These are phyloP conservation scores for Cynanchum wilfordii DNA, from an alignment of 257 asterid genomes.

Conservation along the genomic window DNA sequence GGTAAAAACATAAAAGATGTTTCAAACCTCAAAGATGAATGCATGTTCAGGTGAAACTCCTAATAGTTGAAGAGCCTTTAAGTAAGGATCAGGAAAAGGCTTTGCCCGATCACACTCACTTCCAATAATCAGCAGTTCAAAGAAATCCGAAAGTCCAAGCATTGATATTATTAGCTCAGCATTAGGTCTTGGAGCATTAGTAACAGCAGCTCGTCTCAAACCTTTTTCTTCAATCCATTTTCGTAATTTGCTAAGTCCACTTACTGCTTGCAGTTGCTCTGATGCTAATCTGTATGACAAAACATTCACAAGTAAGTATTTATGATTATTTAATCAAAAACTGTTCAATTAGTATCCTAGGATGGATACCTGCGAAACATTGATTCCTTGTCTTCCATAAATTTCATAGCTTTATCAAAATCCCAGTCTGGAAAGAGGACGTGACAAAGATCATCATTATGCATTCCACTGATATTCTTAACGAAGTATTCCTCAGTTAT, in stretches of 20 bases:
- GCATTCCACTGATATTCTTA: constrained; percentile 61
- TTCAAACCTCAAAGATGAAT: constrained; percentile 63
- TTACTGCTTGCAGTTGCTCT: constrained; percentile 43
- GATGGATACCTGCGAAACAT: constrained; percentile 62
- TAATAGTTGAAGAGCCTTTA: constrained; percentile 55
- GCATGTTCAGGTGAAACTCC: constrained; percentile 55
- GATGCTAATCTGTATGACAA: constrained; percentile 48
- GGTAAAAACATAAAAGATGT: background rate
- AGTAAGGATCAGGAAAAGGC: constrained; percentile 84
- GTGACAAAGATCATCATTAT: constrained; percentile 60
- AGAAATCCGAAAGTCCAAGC: constrained; percentile 55
- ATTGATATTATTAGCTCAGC: constrained; percentile 56
- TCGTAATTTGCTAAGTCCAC: constrained; percentile 55
- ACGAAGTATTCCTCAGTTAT: constrained; percentile 67
- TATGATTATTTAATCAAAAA: too few species aligned
- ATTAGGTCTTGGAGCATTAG: constrained; percentile 77
- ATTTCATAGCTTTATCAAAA: constrained; percentile 40
- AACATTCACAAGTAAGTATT: too few species aligned
- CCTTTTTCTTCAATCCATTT: constrained; percentile 65
- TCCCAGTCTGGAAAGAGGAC: constrained; percentile 80
- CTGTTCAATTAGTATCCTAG: too few species aligned
- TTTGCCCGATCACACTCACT: constrained; percentile 68
- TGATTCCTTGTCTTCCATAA: constrained; percentile 68
- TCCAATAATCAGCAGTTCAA: constrained; percentile 51
- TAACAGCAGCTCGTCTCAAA: constrained; percentile 79